Evolutionary conservation across 2,329 filamentous ascomycete genomes (phyloP).

Genomic region (Dactylella cylindrospora): DNA sequence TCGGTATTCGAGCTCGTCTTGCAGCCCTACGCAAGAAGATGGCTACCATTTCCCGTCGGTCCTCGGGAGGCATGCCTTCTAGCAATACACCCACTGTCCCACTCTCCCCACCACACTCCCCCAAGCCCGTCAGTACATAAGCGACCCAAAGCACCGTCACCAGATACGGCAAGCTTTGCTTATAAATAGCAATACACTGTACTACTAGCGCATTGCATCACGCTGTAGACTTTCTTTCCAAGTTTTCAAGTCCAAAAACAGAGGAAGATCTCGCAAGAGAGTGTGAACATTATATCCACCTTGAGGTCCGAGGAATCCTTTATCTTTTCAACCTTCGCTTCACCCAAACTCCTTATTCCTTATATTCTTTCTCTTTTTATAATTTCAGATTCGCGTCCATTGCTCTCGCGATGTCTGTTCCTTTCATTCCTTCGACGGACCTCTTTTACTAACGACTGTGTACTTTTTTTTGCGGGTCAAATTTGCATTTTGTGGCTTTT

Average conservation of each 20-base stretch:
- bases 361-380: neutral
- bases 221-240: neutral
- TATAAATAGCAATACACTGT: neutral
- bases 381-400: neutral
- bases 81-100: slow-evolving; percentile 24
- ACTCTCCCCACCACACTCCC: slow-evolving; percentile 35
- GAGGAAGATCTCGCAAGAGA: slow-evolving; percentile 10
- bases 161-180: neutral
- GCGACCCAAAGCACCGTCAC: neutral
- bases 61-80: slow-evolving; percentile 50
- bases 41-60: slow-evolving; percentile 55
- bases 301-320: neutral
- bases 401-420: neutral
- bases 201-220: neutral
- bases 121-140: slow-evolving; percentile 34
- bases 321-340: slow-evolving; percentile 11
- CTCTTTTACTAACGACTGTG: neutral
- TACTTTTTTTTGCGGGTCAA: neutral
- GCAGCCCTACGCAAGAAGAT: slow-evolving; percentile 57
- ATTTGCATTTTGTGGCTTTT: slow-evolving; percentile 16
- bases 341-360: slow-evolving; percentile 9
- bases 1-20: slow-evolving; percentile 57
- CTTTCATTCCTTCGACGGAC: neutral
- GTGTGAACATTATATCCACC: neutral
- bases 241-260: slow-evolving; percentile 1